Conservation (phyloP, 441 rosid species). For the Biscutella laevigata region DNA sequence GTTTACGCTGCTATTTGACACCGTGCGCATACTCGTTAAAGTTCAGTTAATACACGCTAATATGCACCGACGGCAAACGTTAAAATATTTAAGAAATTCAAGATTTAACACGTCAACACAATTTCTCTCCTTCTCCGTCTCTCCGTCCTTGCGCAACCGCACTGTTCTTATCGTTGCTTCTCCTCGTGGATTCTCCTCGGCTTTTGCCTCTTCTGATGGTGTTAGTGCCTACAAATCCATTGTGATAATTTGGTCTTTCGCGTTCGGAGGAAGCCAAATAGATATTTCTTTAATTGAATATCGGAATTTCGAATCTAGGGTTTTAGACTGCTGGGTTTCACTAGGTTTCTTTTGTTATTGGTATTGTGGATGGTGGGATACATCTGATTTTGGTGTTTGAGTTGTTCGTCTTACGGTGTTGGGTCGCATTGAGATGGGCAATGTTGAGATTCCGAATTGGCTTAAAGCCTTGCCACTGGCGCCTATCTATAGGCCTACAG, state of each 20-base stretch:
- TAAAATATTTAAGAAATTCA: slow-evolving; percentile 14
- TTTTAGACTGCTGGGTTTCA: slow-evolving; percentile 15
- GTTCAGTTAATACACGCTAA: background rate
- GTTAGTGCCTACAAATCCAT: background rate
- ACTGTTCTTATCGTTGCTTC: slow-evolving; percentile 24
- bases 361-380: background rate
- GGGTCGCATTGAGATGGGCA: slow-evolving; percentile 60
- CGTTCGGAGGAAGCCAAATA: background rate
- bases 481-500: slow-evolving; percentile 88
- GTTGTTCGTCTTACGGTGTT: slow-evolving; percentile 11
- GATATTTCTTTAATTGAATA: background rate
- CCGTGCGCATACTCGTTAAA: slow-evolving; percentile 3
- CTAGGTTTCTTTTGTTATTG: background rate
- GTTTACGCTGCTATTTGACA: background rate
- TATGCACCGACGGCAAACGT: slow-evolving; percentile 16
- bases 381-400: slow-evolving; percentile 22
- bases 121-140: slow-evolving; percentile 13
- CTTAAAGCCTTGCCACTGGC: slow-evolving; percentile 83
- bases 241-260: slow-evolving; percentile 2
- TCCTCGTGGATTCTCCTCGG: background rate
- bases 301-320: slow-evolving; percentile 35
- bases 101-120: slow-evolving; percentile 5
- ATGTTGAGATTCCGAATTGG: slow-evolving; percentile 87
- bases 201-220: background rate
- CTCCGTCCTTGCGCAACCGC: slow-evolving; percentile 30